phyloP scores from a whole-genome alignment of 176 grass and related monocot genomes.

The Coix lacrymajobi region DNA sequence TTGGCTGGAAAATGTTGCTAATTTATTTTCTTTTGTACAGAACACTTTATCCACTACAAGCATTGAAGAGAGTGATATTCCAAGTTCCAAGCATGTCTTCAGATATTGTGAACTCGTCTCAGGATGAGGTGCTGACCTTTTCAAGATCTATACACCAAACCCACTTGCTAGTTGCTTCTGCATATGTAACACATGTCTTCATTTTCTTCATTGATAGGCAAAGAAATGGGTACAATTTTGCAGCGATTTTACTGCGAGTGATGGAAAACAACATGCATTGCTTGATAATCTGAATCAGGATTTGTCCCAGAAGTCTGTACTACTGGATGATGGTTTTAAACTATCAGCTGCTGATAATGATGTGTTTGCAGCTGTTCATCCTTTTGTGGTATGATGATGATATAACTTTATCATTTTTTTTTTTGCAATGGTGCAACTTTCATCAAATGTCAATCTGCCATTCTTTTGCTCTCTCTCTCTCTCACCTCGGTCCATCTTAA shows the following conservation, averaged over 20 bases:
- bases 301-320: constrained; percentile 66
- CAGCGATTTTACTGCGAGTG: constrained; percentile 52
- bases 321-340: constrained; percentile 53
- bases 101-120: constrained; percentile 32
- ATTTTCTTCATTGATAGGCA: constrained; percentile 45
- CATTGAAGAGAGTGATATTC: constrained; percentile 54
- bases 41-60: constrained; percentile 38
- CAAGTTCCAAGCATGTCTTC: constrained; percentile 44
- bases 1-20: not conserved
- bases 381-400: constrained; percentile 51
- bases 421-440: not conserved
- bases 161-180: not conserved
- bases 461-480: not conserved
- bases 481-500: not conserved
- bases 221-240: constrained; percentile 74
- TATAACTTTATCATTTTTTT: constrained; percentile 2
- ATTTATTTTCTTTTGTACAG: constrained; percentile 36
- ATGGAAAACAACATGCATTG: constrained; percentile 26
- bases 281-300: constrained; percentile 68
- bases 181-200: not conserved
- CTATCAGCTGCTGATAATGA: constrained; percentile 74
- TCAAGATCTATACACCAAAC: not conserved
- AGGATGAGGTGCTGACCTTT: constrained; percentile 53
- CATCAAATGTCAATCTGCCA: not conserved
- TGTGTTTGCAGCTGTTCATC: constrained; percentile 61